phyloP scores from a whole-genome alignment of 306 rosid genomes.

The Castanopsis chinensis region DNA sequence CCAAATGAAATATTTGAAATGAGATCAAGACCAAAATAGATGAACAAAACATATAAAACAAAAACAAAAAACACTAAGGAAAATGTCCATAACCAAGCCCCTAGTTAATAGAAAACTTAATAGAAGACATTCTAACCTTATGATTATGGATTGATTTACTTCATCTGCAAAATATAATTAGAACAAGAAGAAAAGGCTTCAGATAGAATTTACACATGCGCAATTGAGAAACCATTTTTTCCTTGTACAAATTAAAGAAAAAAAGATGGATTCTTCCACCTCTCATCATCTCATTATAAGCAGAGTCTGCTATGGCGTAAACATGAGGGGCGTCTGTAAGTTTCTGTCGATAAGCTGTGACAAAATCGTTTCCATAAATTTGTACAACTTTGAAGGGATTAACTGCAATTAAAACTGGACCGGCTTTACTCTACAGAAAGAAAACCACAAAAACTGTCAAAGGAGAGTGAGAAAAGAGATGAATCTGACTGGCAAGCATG shows the following conservation, averaged over 20 bases:
- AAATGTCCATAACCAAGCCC: slow-evolving; percentile 13
- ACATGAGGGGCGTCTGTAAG: slow-evolving; percentile 68
- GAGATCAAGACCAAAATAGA: not conserved
- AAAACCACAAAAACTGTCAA: slow-evolving; percentile 26
- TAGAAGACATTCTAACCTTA: slow-evolving; percentile 59
- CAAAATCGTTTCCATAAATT: slow-evolving; percentile 61
- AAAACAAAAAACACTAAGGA: not conserved
- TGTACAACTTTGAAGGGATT: slow-evolving; percentile 80
- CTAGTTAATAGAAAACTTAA: slow-evolving; percentile 9
- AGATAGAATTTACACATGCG: slow-evolving; percentile 23
- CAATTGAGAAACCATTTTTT: not conserved
- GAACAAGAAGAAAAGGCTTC: slow-evolving; percentile 30
- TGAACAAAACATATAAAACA: not conserved
- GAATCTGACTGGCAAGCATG: slow-evolving; percentile 8
- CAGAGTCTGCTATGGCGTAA: slow-evolving; percentile 67
- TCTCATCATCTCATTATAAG: slow-evolving; percentile 82
- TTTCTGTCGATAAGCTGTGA: slow-evolving; percentile 62
- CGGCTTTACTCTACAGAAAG: slow-evolving; percentile 81
- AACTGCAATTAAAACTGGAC: slow-evolving; percentile 80
- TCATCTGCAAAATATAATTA: slow-evolving; percentile 64
- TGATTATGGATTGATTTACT: slow-evolving; percentile 82
- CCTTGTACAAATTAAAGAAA: not conserved
- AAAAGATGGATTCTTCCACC: slow-evolving; percentile 38
- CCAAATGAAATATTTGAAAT: not conserved
- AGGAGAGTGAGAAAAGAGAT: slow-evolving; percentile 23